Evolutionary conservation across 208 protist genomes (phyloP).

Genomic region (Balamuthia mandrillaris): DNA sequence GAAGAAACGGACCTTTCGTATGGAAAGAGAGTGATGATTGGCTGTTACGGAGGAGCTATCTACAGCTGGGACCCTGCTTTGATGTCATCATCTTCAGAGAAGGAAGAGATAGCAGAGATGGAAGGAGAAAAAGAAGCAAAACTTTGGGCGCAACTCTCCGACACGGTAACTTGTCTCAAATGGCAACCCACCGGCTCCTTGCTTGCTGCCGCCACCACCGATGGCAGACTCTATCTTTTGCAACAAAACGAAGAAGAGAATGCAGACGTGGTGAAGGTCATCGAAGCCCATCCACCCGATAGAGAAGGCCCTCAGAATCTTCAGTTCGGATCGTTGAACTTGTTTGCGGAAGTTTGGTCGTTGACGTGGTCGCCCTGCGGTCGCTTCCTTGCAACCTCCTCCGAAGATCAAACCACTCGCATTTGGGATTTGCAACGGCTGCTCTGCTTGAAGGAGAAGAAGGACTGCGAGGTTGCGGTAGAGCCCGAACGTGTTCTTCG

Average conservation of each 20-base stretch:
- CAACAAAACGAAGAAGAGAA: neutral
- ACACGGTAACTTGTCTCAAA: neutral
- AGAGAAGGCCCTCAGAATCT: constrained; percentile 11
- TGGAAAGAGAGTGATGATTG: too few relatives aligned
- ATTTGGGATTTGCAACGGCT: neutral
- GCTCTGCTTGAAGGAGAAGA: neutral
- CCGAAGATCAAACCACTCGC: neutral
- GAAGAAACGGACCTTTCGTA: too few relatives aligned
- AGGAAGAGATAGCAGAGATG: too few relatives aligned
- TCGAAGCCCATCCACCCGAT: neutral
- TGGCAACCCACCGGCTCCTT: neutral
- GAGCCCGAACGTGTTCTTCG: neutral
- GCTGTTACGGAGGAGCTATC: neutral
- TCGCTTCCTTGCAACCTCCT: neutral
- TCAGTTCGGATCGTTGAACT: neutral
- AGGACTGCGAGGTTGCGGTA: too few relatives aligned
- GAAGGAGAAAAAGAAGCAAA: neutral
- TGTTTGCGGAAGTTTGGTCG: constrained; percentile 26
- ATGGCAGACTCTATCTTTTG: neutral
- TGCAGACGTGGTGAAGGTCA: neutral
- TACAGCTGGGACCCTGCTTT: neutral
- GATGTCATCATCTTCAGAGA: too few relatives aligned
- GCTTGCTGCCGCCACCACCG: neutral
- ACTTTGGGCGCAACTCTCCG: neutral
- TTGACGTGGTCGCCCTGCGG: neutral